These are phyloP conservation scores for Chaetomidium leptoderma DNA, from an alignment of 495 filamentous ascomycete species.

Conservation along the genomic window DNA sequence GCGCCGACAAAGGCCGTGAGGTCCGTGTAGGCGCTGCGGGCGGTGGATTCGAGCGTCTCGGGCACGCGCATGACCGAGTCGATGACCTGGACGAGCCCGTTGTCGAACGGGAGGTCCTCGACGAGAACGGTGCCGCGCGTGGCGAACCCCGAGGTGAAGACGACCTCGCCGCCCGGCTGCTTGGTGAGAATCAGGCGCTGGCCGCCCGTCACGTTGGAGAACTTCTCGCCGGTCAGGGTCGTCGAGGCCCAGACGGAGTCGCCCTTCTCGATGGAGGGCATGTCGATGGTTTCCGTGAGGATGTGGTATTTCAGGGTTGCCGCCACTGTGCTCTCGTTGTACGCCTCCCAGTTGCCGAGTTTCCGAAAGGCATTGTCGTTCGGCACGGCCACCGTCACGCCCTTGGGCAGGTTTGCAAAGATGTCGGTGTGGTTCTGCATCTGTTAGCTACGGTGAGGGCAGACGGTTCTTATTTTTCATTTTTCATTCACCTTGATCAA, in stretches of 20 bases:
- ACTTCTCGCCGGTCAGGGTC: slow-evolving; percentile 30
- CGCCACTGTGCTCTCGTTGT: slow-evolving; percentile 3
- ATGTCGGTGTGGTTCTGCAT: slow-evolving; percentile 14
- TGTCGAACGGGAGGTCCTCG: slow-evolving; percentile 26
- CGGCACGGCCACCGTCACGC: slow-evolving; percentile 23
- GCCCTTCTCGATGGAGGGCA: slow-evolving; percentile 23
- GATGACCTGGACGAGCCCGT: slow-evolving; percentile 29
- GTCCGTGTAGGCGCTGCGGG: slow-evolving; percentile 27
- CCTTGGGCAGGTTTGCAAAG: slow-evolving; percentile 16
- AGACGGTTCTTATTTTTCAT: too few species aligned
- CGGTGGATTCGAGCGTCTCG: slow-evolving; percentile 21
- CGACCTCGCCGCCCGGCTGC: slow-evolving; percentile 25
- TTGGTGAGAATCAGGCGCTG: slow-evolving; percentile 32
- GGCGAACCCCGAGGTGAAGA: slow-evolving; percentile 30
- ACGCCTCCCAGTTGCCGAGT: slow-evolving; percentile 19
- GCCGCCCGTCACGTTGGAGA: slow-evolving; percentile 27
- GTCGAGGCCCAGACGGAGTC: slow-evolving; percentile 46
- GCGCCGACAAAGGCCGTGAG: slow-evolving; percentile 34
- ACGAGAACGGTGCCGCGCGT: slow-evolving; percentile 27
- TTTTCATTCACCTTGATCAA: slow-evolving; percentile 16
- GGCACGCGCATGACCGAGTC: slow-evolving; percentile 33
- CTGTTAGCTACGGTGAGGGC: neutral
- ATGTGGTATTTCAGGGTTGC: slow-evolving; percentile 28
- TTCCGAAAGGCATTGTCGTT: slow-evolving; percentile 30
- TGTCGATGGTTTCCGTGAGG: slow-evolving; percentile 11